A percentile compares a stretch with the other conserved stretches of the same genome.
These are phyloP conservation scores for Priceomyces haplophilus DNA, from an alignment of 805 yeast species.

Conservation along the genomic window DNA sequence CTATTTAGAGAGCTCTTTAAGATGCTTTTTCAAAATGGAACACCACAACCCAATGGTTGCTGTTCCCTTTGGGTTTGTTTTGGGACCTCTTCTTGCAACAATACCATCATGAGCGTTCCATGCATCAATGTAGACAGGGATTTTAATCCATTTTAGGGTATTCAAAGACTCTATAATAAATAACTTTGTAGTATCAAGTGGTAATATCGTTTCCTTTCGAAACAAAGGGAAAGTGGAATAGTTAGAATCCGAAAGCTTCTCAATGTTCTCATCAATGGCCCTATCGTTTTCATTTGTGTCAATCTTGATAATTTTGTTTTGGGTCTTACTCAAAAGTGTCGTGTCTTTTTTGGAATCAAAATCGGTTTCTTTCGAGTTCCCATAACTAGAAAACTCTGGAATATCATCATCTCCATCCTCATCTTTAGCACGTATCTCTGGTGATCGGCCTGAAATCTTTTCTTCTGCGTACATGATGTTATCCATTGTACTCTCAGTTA, in stretches of 20 bases:
- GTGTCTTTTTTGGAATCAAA: slow-evolving; percentile 4
- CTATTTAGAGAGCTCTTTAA: slow-evolving; percentile 10
- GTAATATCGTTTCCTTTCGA: slow-evolving; percentile 20
- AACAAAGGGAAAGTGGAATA: slow-evolving; percentile 28
- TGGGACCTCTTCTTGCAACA: slow-evolving; percentile 69
- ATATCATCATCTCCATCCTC: slow-evolving; percentile 14
- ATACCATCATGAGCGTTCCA: slow-evolving; percentile 86
- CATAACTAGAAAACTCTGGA: slow-evolving; percentile 11
- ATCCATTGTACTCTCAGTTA: slow-evolving; percentile 36
- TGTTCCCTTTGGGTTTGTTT: slow-evolving; percentile 49
- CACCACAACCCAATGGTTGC: slow-evolving; percentile 52
- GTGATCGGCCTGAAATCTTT: slow-evolving; percentile 16
- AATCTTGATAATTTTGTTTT: slow-evolving; percentile 18
- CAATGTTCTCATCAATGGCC: slow-evolving; percentile 14
- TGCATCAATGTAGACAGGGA: slow-evolving; percentile 67
- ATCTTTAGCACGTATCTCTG: slow-evolving; percentile 9
- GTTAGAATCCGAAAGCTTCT: slow-evolving; percentile 15
- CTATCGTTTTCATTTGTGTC: slow-evolving; percentile 24
- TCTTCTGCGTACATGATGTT: slow-evolving; percentile 37
- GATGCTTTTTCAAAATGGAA: slow-evolving; percentile 33
- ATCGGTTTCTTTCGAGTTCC: slow-evolving; percentile 11
- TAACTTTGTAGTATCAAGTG: slow-evolving; percentile 35
- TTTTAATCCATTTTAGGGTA: slow-evolving; percentile 68
- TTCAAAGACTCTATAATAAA: slow-evolving; percentile 55
- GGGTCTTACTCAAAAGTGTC: slow-evolving; percentile 2